Conservation (phyloP, 1,284 basidiomycete species). For the Austropuccinia psidii region DNA sequence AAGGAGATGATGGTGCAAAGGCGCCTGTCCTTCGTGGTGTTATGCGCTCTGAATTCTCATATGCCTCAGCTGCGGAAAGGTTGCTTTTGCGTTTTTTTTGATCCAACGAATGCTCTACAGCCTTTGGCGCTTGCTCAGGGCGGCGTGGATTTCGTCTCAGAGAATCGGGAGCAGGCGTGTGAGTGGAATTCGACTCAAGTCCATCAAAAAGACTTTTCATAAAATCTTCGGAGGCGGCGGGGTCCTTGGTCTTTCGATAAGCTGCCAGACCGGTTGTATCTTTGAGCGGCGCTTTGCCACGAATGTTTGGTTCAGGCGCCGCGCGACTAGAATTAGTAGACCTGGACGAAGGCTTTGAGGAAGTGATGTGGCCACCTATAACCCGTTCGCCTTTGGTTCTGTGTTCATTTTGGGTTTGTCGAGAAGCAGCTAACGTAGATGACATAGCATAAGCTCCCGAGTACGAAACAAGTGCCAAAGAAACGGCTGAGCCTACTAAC, state of each 20-base stretch:
- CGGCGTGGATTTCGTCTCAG: not conserved
- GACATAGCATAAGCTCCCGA: no score
- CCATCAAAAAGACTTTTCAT: conserved; percentile 17
- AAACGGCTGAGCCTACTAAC: not conserved
- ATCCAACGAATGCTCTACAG: not conserved
- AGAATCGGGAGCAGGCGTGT: conserved; percentile 6
- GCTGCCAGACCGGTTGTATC: not conserved
- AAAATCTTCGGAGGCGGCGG: conserved; percentile 21
- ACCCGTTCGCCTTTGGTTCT: conserved; percentile 11
- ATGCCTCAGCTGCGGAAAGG: no score
- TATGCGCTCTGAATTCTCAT: not conserved
- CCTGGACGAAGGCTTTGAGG: not conserved
- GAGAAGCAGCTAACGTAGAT: not conserved
- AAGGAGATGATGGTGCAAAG: conserved; percentile 3
- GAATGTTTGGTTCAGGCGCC: not conserved
- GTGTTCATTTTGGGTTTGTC: not conserved
- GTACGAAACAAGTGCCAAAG: no score
- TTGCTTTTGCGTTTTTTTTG: conserved; percentile 24
- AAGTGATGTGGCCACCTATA: no score
- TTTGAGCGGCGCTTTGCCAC: not conserved
- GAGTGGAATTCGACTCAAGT: no score
- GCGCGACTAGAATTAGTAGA: not conserved
- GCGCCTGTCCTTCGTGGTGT: not conserved
- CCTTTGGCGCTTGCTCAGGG: not conserved
- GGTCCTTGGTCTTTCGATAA: conserved; percentile 27